These are phyloP conservation scores for Immersiella caudata DNA, from an alignment of 495 filamentous ascomycete species.

Conservation along the genomic window DNA sequence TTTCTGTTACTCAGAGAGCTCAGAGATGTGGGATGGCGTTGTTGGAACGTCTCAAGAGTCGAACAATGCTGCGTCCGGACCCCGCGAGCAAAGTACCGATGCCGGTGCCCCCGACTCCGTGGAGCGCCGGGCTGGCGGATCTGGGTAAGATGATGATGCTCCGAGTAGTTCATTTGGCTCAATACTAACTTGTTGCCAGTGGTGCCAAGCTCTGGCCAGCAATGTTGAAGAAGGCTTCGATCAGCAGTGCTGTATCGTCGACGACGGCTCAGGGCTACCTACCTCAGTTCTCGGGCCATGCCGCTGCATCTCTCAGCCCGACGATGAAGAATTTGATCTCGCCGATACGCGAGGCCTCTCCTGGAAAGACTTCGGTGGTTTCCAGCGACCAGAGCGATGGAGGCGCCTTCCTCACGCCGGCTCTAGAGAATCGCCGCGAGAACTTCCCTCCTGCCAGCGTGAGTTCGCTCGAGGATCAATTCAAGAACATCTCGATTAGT, in stretches of 20 bases:
- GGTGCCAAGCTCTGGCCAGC: conserved; percentile 45
- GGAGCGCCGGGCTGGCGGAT: conserved; percentile 32
- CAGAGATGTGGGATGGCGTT: conserved; percentile 1
- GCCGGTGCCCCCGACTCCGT: conserved; percentile 19
- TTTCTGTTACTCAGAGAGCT: conserved; percentile 25
- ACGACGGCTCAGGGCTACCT: conserved; percentile 51
- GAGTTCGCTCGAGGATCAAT: conserved; percentile 35
- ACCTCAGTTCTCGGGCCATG: conserved; percentile 49
- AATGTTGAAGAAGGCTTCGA: conserved; percentile 47
- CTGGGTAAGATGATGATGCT: conserved; percentile 27
- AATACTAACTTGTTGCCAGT: conserved; percentile 15
- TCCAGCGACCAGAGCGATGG: conserved; percentile 29
- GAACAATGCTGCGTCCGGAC: neutral
- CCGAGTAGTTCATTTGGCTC: neutral
- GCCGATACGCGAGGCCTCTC: conserved; percentile 28
- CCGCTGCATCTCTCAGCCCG: conserved; percentile 47
- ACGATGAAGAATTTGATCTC: conserved; percentile 35
- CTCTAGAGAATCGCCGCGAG: conserved; percentile 44
- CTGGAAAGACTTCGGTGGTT: conserved; percentile 25
- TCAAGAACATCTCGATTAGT: conserved; percentile 31
- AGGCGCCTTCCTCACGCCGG: conserved; percentile 26
- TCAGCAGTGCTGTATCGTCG: conserved; percentile 49
- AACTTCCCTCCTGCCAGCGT: conserved; percentile 42
- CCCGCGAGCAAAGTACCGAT: conserved; percentile 28
- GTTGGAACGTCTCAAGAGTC: neutral